Conservation (phyloP, 2,329 filamentous ascomycete species). For the Venturia carpophila region DNA sequence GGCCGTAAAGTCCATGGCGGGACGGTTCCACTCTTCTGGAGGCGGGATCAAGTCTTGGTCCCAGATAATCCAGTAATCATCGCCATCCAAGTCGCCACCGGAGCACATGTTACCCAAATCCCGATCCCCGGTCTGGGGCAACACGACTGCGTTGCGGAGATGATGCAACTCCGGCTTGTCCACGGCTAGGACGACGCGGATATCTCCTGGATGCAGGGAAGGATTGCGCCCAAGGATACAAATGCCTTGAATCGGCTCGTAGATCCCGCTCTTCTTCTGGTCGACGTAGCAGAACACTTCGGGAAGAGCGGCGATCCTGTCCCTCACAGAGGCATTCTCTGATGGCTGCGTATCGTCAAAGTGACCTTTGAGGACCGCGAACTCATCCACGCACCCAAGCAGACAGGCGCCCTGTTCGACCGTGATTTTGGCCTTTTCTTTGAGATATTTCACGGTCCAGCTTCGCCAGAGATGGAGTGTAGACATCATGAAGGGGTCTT, state of each 20-base stretch:
- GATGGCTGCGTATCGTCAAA: conserved; percentile 41
- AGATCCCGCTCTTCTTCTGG: conserved; percentile 44
- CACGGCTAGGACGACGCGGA: conserved; percentile 79
- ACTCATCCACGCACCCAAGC: conserved; percentile 84
- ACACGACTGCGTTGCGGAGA: conserved; percentile 76
- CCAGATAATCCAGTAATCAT: conserved; percentile 95
- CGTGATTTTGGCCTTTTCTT: conserved; percentile 78
- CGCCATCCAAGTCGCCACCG: conserved; percentile 89
- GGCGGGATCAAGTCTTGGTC: conserved; percentile 57
- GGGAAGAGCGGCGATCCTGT: conserved; percentile 52
- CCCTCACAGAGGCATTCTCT: conserved; percentile 28
- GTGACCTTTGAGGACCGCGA: conserved; percentile 64
- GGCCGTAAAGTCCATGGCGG: conserved; percentile 69
- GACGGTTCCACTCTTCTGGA: conserved; percentile 59
- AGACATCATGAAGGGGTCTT: conserved; percentile 76
- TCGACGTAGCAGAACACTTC: conserved; percentile 84
- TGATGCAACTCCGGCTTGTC: conserved; percentile 65
- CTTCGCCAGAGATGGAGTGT: conserved; percentile 76
- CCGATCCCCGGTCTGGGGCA: conserved; percentile 73
- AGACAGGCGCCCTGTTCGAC: conserved; percentile 80
- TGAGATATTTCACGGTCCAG: conserved; percentile 82
- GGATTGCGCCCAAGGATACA: conserved; percentile 88
- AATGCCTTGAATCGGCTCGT: conserved; percentile 62
- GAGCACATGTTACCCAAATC: conserved; percentile 92
- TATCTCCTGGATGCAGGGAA: conserved; percentile 85